Evolutionary conservation across 768 basidiomycete species (phyloP), one percentile per base, ranked within the genome.

Genomic region (Royoungia palumana): DNA sequence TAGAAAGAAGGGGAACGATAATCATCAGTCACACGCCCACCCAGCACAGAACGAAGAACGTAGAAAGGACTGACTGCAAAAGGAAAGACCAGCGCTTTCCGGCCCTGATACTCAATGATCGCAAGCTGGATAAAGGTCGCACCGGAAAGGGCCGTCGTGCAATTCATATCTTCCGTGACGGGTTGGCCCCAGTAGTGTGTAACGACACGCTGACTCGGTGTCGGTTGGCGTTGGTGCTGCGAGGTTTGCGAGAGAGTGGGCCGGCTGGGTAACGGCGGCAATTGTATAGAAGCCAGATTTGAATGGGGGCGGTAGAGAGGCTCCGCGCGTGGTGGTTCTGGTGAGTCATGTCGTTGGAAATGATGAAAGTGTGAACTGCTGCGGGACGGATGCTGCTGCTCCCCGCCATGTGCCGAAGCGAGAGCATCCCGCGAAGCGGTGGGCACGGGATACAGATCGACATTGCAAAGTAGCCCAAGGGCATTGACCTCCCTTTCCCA

Each of bases 391-490:
- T 16, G 65, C 50, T 25, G 56, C 22, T 53, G 60, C 28, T 47
- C 45, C 20, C 36, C 55, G 32, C 34, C 38, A 20, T 46, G 54
- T 8, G 27, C 36, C 24, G 48, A 28, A 22, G 39, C 32, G 40
- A 41, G 35, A 9, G 42, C 30, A 8, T 55, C 34, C 19, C 56
- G 57, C 11, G 41, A 35, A 54, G 56, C 30, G 27, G 48, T 51
- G 47, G 75, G 72, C 8, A 87, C 77, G 5, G 82, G 83, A 53
- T 87, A 87, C 16, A 91, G 72, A 66, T 90, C 89, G 35, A 87
- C 85, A 3, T 83, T 86, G 65, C 89, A 89, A 14, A 91, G 63
- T 12, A 89, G 72, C 2, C 88, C 89, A 25, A 80, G 72, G n/a
- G 72, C 72, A 46, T 83, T 78, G 38, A 85, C 65, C 35, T 79